These are phyloP conservation scores for Ulota crispa DNA, from an alignment of 225 moss, liverwort and hornwort genomes.

Conservation along the genomic window DNA sequence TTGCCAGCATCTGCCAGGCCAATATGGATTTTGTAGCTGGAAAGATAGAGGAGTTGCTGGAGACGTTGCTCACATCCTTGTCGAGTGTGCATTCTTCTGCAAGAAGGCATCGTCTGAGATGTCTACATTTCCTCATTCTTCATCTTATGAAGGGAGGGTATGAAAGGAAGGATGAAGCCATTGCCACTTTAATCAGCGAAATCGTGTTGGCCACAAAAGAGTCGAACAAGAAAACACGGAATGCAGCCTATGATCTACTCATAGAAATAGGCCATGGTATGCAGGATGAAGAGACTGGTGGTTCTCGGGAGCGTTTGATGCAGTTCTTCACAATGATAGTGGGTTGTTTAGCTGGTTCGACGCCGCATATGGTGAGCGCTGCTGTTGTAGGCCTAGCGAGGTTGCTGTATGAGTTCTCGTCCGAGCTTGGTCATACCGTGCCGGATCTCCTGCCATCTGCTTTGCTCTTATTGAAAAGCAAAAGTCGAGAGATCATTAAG, in stretches of 20 bases:
- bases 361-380: slow-evolving; percentile 95
- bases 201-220: slow-evolving; percentile 96
- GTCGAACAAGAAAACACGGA: slow-evolving; percentile 96
- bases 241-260: slow-evolving; percentile 87
- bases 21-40: slow-evolving; percentile 73
- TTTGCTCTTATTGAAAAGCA: slow-evolving; percentile 75
- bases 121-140: slow-evolving; percentile 79
- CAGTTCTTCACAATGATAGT: slow-evolving; percentile 91
- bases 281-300: slow-evolving; percentile 68
- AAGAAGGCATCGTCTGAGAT: slow-evolving; percentile 81
- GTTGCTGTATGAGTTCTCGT: slow-evolving; percentile 84
- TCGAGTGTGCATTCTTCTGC: slow-evolving; percentile 87
- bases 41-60: slow-evolving; percentile 79
- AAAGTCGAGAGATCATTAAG: slow-evolving; percentile 91
- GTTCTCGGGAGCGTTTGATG: slow-evolving; percentile 67
- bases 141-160: slow-evolving; percentile 77
- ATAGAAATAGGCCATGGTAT: slow-evolving; percentile 88
- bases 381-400: slow-evolving; percentile 94
- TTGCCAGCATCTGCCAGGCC: slow-evolving; percentile 82
- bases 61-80: slow-evolving; percentile 63
- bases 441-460: slow-evolving; percentile 94
- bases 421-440: slow-evolving; percentile 85
- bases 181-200: slow-evolving; percentile 86
- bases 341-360: slow-evolving; percentile 93
- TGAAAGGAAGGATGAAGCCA: slow-evolving; percentile 81